Conservation (phyloP, 257 asterid species). For the Anisodus tanguticus region DNA sequence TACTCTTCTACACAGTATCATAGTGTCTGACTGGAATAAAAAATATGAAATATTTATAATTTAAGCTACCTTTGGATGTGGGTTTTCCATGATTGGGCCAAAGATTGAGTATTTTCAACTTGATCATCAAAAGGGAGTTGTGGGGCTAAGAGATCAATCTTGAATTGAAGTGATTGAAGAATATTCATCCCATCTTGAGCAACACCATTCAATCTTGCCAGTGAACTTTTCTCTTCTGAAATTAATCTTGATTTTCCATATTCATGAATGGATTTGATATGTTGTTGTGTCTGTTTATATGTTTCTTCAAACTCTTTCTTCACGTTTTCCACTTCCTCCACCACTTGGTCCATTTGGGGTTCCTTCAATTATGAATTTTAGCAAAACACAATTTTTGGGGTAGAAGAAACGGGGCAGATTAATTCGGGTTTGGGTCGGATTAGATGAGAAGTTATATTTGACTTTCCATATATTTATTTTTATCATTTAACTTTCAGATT, state of each 20-base stretch:
- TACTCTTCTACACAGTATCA: background rate
- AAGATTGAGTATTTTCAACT: constrained; percentile 65
- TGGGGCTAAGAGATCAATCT: constrained; percentile 91
- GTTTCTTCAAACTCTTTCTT: constrained; percentile 63
- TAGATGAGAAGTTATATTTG: too few species aligned
- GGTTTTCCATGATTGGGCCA: constrained; percentile 73
- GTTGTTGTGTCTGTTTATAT: constrained; percentile 44
- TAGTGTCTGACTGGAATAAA: background rate
- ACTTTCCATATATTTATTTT: background rate
- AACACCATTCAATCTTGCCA: constrained; percentile 84
- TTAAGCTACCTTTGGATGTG: constrained; percentile 64
- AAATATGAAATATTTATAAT: background rate
- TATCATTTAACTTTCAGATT: too few species aligned
- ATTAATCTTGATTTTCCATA: constrained; percentile 58
- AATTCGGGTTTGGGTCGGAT: too few species aligned
- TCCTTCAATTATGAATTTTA: background rate
- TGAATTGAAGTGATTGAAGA: constrained; percentile 76
- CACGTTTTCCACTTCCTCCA: constrained; percentile 69
- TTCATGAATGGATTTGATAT: constrained; percentile 61
- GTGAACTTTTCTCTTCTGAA: constrained; percentile 55
- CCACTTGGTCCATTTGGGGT: constrained; percentile 69
- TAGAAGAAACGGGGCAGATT: background rate
- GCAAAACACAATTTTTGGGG: background rate
- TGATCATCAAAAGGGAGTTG: constrained; percentile 73
- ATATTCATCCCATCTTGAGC: constrained; percentile 80